phyloP scores from a whole-genome alignment of 768 basidiomycete genomes.

The Pholiota conissans region DNA sequence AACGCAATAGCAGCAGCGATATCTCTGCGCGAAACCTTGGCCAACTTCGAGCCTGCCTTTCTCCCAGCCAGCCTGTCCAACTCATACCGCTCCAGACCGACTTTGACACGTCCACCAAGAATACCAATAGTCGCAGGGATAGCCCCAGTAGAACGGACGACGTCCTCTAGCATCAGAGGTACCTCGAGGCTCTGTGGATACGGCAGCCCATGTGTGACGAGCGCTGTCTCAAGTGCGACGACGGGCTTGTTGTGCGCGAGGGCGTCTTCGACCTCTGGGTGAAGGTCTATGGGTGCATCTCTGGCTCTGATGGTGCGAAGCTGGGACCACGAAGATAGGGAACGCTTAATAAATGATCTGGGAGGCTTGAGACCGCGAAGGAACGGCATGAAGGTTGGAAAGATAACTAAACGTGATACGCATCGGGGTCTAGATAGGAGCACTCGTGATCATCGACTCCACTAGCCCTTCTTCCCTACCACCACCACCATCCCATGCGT shows the following conservation, averaged over 20 bases:
- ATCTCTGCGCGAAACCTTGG: slow-evolving; percentile 80
- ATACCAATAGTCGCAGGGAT: slow-evolving; percentile 91
- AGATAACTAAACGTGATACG: not conserved
- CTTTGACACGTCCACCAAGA: slow-evolving; percentile 79
- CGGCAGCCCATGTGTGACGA: slow-evolving; percentile 92
- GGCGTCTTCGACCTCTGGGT: slow-evolving; percentile 85
- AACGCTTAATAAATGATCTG: not conserved
- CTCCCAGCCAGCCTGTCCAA: slow-evolving; percentile 68
- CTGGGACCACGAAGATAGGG: slow-evolving; percentile 12
- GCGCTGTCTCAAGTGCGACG: slow-evolving; percentile 89
- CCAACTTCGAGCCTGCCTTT: slow-evolving; percentile 34
- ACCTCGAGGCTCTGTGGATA: slow-evolving; percentile 75
- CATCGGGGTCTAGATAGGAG: not conserved
- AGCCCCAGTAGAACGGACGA: slow-evolving; percentile 74
- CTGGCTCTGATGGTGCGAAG: slow-evolving; percentile 15
- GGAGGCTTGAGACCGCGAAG: not conserved
- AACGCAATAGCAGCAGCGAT: slow-evolving; percentile 72
- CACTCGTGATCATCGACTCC: not conserved
- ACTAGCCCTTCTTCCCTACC: too few species aligned
- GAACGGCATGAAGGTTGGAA: not conserved
- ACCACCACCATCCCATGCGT: too few species aligned
- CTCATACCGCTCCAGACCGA: slow-evolving; percentile 70
- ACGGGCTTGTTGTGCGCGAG: slow-evolving; percentile 63
- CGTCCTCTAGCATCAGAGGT: slow-evolving; percentile 67
- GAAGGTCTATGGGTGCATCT: slow-evolving; percentile 58